phyloP scores from a whole-genome alignment of 306 rosid species.

The Senna tora region DNA sequence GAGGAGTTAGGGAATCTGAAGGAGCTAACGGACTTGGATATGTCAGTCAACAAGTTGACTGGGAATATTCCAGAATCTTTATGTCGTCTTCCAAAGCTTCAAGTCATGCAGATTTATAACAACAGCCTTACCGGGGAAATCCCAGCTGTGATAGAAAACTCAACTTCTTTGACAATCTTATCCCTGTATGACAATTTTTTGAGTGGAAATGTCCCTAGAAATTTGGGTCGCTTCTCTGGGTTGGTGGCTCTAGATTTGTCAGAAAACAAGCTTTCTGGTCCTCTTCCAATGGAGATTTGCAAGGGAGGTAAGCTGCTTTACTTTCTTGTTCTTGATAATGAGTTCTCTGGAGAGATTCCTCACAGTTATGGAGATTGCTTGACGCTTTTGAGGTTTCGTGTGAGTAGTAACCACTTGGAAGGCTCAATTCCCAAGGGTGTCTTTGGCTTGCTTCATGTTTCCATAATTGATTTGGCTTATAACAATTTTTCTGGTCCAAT shows the following conservation, averaged over 20 bases:
- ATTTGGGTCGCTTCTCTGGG: constrained; percentile 52
- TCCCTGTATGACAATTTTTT: constrained; percentile 63
- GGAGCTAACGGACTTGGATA: constrained; percentile 57
- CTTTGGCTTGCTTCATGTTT: constrained; percentile 56
- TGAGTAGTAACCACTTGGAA: constrained; percentile 50
- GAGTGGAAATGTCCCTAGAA: constrained; percentile 52
- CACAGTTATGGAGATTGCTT: constrained; percentile 46
- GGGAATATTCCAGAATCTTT: constrained; percentile 61
- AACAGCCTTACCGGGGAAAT: constrained; percentile 62
- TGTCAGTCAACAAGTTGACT: constrained; percentile 63
- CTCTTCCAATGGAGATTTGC: constrained; percentile 60
- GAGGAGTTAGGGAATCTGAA: constrained; percentile 63
- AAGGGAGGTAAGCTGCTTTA: constrained; percentile 51
- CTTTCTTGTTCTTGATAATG: constrained; percentile 55
- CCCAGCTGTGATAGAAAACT: constrained; percentile 50
- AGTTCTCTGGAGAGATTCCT: constrained; percentile 60
- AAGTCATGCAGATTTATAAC: constrained; percentile 72
- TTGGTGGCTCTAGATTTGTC: constrained; percentile 65
- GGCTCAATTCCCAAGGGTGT: constrained; percentile 59
- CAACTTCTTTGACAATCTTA: constrained; percentile 54
- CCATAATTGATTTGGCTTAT: constrained; percentile 56
- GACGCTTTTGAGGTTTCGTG: constrained; percentile 63
- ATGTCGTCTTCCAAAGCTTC: constrained; percentile 62
- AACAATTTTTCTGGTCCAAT: constrained; percentile 57
- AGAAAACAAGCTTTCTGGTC: constrained; percentile 64